Conservation (phyloP, 257 asterid species). For the Coffea canephora region DNA sequence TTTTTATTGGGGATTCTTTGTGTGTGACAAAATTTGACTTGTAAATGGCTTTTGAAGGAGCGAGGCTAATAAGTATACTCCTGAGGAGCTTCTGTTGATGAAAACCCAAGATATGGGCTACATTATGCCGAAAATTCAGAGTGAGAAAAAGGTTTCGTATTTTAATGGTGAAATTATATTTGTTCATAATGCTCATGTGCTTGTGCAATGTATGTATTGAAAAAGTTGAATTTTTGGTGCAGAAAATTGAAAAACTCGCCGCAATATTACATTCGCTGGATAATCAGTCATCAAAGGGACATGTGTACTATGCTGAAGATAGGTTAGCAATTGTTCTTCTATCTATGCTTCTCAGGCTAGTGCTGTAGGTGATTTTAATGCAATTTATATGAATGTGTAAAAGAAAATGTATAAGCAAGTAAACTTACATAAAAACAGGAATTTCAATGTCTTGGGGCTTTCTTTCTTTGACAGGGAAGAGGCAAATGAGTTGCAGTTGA, state of each 20-base stretch:
- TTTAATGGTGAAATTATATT: not conserved
- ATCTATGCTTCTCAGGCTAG: not conserved
- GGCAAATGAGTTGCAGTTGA: constrained; percentile 56
- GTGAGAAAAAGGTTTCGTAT: constrained; percentile 72
- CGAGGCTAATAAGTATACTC: constrained; percentile 64
- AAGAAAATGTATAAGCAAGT: not conserved
- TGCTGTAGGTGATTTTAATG: no score
- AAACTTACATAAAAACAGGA: not conserved
- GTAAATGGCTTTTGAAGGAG: constrained; percentile 47
- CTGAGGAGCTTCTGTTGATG: constrained; percentile 85
- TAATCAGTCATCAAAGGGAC: constrained; percentile 48
- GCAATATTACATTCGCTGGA: constrained; percentile 56
- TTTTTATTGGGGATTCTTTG: no score
- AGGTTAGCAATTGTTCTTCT: constrained; percentile 41
- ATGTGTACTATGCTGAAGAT: constrained; percentile 73
- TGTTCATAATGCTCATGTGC: not conserved
- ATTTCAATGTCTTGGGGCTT: not conserved
- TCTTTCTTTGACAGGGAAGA: constrained; percentile 55
- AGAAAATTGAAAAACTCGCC: constrained; percentile 77
- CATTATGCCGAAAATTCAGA: constrained; percentile 73
- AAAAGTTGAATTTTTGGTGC: constrained; percentile 26
- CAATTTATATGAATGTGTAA: not conserved
- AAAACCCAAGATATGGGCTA: constrained; percentile 90
- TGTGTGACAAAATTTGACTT: constrained; percentile 17
- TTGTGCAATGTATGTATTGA: not conserved